A percentile compares a stretch with the other conserved stretches of the same genome.
Evolutionary conservation across 2,329 filamentous ascomycete genomes (phyloP).

Genomic region (Scolecobasidium constrictum): DNA sequence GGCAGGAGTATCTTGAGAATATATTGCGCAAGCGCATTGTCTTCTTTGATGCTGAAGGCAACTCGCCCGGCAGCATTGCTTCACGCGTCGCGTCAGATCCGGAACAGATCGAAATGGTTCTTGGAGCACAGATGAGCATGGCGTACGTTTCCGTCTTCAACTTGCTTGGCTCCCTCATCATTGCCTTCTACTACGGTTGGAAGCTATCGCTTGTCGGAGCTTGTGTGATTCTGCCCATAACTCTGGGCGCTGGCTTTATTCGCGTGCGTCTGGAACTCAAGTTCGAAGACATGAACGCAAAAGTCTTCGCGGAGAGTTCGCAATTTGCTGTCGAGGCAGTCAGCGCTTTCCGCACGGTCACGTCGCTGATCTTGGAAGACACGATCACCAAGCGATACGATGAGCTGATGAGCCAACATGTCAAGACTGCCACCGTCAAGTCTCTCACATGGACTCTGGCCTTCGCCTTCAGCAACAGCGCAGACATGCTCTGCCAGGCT

Average conservation of each 20-base stretch:
- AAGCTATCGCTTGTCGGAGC: constrained; percentile 60
- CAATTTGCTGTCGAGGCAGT: constrained; percentile 67
- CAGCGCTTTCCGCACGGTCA: constrained; percentile 61
- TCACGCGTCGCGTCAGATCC: constrained; percentile 46
- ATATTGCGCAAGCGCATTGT: constrained; percentile 49
- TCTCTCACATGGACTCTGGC: constrained; percentile 52
- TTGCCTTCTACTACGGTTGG: constrained; percentile 66
- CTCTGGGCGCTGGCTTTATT: constrained; percentile 38
- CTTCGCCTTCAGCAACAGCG: constrained; percentile 59
- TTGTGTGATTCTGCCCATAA: constrained; percentile 45
- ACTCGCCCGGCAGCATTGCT: constrained; percentile 50
- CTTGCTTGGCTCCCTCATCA: constrained; percentile 51
- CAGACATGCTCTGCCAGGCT: constrained; percentile 52
- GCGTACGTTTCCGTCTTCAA: constrained; percentile 55
- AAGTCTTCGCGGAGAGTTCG: constrained; percentile 60
- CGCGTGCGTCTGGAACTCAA: constrained; percentile 49
- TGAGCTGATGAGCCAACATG: constrained; percentile 46
- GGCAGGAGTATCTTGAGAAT: constrained; percentile 49
- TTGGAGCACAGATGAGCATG: constrained; percentile 49
- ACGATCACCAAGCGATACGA: constrained; percentile 53
- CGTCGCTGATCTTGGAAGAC: constrained; percentile 58
- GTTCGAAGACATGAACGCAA: constrained; percentile 57
- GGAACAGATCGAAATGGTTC: constrained; percentile 50
- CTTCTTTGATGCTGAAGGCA: constrained; percentile 51
- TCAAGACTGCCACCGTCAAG: constrained; percentile 47